Evolutionary conservation across 306 rosid genomes (phyloP).

Genomic region (Citrullus colocynthis): DNA sequence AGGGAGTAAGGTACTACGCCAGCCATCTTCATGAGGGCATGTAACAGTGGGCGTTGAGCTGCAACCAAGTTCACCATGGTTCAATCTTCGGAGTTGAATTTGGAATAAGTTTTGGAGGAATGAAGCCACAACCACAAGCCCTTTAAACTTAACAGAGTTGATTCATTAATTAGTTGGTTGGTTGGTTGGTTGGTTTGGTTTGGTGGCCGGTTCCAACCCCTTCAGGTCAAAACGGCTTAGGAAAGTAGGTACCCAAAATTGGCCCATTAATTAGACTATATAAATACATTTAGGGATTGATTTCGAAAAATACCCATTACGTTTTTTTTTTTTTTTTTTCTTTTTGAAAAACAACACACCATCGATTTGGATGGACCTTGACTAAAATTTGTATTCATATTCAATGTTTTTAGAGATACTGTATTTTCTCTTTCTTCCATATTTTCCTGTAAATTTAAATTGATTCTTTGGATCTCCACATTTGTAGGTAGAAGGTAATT

Average conservation of each 20-base stretch:
- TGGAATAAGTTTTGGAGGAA: background rate
- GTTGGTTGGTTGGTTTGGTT: background rate
- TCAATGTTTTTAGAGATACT: too few species aligned
- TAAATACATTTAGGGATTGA: too few species aligned
- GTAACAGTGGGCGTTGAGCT: conserved; percentile 52
- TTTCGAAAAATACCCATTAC: too few species aligned
- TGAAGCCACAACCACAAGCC: background rate
- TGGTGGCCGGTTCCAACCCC: background rate
- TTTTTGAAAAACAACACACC: too few species aligned
- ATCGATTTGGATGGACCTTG: too few species aligned
- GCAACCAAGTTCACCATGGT: conserved; percentile 71
- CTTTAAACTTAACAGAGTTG: background rate
- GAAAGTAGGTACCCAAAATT: background rate
- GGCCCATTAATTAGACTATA: background rate
- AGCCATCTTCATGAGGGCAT: conserved; percentile 77
- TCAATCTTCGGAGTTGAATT: background rate
- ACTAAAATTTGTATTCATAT: too few species aligned
- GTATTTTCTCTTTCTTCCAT: too few species aligned
- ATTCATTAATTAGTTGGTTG: too few species aligned
- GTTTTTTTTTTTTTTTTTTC: too few species aligned
- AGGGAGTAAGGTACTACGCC: conserved; percentile 56
- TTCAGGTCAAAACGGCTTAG: background rate
- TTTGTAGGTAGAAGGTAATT: too few species aligned
- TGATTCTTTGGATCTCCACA: too few species aligned
- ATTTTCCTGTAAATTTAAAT: too few species aligned